Evolutionary conservation across 2,329 filamentous ascomycete species (phyloP), one percentile per base, ranked within the genome.

Genomic region (Penicillium rolfsii): DNA sequence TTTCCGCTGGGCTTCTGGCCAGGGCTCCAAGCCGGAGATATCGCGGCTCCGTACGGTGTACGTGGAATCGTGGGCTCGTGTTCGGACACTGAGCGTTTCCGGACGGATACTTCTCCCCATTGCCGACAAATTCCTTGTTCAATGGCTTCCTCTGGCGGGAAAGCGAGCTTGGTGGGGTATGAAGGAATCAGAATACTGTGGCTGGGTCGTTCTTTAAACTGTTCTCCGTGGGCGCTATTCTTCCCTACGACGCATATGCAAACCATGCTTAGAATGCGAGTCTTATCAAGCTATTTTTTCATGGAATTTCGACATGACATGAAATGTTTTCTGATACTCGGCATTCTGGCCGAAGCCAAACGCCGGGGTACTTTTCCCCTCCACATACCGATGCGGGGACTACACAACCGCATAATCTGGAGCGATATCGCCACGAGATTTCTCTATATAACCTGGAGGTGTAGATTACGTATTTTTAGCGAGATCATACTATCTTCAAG

Each of bases 51-150:
- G 87, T 64, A 88, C 90, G 9, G 81, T 98, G 14, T 99, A 95
- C 74, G 85, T 97, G 30, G 95, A 99, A 81, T 95, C 91, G 22
- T 97, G 93, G 89, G 94, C 95, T 2, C 85, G 95, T 16, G 91
- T 96, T 16, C 88, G 84, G 66, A 89, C 86, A 12, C 77, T 98
- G 65, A 98, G 94, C 78, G 76, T 97, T 61, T 96, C 91, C 40
- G 95, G 94, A 0, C 89, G 86, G 73, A 79, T 98, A 40, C 80
- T 99, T 59, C 77, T 89, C 60, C 79, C 81, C 65, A 80, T 96
- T 43, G 90, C 90, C 52, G 91, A 96, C 76, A 80, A 88, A 52
- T 91, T 96, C 70, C 75, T 96, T 55, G 92, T 96, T 58, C 93
- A 97, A 80, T 95, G 94, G 83, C 82, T 86, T 60, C 77, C 81